A percentile compares a stretch with the other conserved stretches of the same genome.
Evolutionary conservation across 768 basidiomycete genomes (phyloP).

Genomic region (Candolleomyces eurysporus): DNA sequence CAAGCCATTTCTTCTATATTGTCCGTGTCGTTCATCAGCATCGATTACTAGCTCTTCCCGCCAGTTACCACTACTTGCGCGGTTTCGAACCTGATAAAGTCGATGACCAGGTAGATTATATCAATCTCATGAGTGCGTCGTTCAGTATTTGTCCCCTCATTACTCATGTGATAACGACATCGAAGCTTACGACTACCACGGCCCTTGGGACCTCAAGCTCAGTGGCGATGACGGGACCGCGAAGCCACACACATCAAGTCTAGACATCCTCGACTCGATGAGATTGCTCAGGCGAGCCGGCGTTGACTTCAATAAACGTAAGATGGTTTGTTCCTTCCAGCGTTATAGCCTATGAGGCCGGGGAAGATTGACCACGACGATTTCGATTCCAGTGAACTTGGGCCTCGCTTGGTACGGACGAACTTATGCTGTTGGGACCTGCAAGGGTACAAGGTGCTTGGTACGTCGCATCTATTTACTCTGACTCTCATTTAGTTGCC

Average conservation of each 20-base stretch:
- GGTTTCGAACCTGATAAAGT: conserved; percentile 25
- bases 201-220: conserved; percentile 21
- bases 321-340: background rate
- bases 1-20: background rate
- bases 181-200: conserved; percentile 21
- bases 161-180: too few relatives aligned
- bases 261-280: conserved; percentile 19
- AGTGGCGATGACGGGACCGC: conserved; percentile 16
- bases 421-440: conserved; percentile 10
- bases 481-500: too few relatives aligned
- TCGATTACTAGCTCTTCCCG: conserved; percentile 11
- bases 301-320: conserved; percentile 14
- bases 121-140: conserved; percentile 22
- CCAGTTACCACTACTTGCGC: conserved; percentile 18
- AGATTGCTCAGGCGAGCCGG: conserved; percentile 17
- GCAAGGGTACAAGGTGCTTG: background rate
- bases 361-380: too few relatives aligned
- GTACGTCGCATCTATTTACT: too few relatives aligned
- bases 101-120: conserved; percentile 11
- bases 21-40: too few relatives aligned
- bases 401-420: conserved; percentile 23
- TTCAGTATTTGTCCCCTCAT: too few relatives aligned
- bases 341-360: too few relatives aligned
- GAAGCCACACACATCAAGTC: conserved; percentile 20
- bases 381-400: conserved; percentile 9